Conservation (phyloP, 2,329 filamentous ascomycete genomes). For the Beauveria varroae region DNA sequence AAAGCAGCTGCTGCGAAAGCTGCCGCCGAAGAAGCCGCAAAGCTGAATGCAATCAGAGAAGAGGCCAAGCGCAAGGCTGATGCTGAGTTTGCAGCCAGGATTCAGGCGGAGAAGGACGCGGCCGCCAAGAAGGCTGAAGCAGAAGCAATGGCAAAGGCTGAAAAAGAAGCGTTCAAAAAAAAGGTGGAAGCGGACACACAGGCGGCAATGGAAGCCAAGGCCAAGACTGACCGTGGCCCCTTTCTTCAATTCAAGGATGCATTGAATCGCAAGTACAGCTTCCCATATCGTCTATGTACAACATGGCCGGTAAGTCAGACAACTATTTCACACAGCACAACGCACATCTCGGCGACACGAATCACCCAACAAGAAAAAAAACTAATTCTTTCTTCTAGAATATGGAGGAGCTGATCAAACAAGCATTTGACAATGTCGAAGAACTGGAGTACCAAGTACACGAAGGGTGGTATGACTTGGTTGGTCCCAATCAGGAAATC, state of each 20-base stretch:
- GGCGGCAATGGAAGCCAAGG: slow-evolving; percentile 39
- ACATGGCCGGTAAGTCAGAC: slow-evolving; percentile 65
- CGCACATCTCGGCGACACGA: neutral
- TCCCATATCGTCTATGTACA: slow-evolving; percentile 77
- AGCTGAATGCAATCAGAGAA: slow-evolving; percentile 29
- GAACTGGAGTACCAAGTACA: slow-evolving; percentile 68
- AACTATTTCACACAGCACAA: neutral
- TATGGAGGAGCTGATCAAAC: slow-evolving; percentile 80
- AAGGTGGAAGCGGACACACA: slow-evolving; percentile 46
- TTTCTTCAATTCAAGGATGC: slow-evolving; percentile 90
- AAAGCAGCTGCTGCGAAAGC: slow-evolving; percentile 34
- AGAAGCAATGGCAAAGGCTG: slow-evolving; percentile 27
- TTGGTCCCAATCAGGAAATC: slow-evolving; percentile 73
- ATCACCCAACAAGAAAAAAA: neutral
- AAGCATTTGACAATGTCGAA: slow-evolving; percentile 75
- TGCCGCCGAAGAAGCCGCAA: slow-evolving; percentile 36
- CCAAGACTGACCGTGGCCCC: slow-evolving; percentile 48
- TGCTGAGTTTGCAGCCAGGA: slow-evolving; percentile 26
- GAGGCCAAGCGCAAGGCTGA: slow-evolving; percentile 32
- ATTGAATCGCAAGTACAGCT: slow-evolving; percentile 84
- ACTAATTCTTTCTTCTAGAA: slow-evolving; percentile 42
- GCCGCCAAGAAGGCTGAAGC: slow-evolving; percentile 26
- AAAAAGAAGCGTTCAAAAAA: slow-evolving; percentile 36
- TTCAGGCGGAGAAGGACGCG: slow-evolving; percentile 11
- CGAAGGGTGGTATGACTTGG: slow-evolving; percentile 71